phyloP scores from a whole-genome alignment of 1,284 basidiomycete genomes.

The Cutaneotrichosporon sp. region DNA sequence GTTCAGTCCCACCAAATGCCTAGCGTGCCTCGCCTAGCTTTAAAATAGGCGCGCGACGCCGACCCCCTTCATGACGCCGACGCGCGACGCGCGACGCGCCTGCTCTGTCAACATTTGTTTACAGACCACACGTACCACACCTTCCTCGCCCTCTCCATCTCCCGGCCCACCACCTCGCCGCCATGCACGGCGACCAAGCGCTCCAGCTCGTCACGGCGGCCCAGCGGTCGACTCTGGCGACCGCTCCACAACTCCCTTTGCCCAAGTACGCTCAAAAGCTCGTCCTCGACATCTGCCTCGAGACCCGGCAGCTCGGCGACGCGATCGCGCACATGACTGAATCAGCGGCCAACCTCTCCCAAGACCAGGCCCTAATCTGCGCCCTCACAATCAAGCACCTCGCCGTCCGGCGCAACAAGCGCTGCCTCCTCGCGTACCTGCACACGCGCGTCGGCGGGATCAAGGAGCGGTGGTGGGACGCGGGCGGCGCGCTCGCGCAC shows the following conservation, averaged over 20 bases:
- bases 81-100: too few relatives aligned
- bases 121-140: too few relatives aligned
- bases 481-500: constrained; percentile 85
- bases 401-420: constrained; percentile 84
- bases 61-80: too few relatives aligned
- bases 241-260: constrained; percentile 62
- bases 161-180: constrained; percentile 6
- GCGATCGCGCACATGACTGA: constrained; percentile 51
- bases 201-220: constrained; percentile 85
- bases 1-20: too few relatives aligned
- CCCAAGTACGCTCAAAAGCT: constrained; percentile 90
- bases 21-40: too few relatives aligned
- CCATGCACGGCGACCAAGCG: constrained; percentile 72
- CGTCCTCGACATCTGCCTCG: constrained; percentile 81
- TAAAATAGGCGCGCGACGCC: too few relatives aligned
- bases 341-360: constrained; percentile 41
- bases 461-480: constrained; percentile 84
- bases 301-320: constrained; percentile 79
- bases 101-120: constrained; percentile 1
- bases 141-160: neutral
- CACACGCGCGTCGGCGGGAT: constrained; percentile 77
- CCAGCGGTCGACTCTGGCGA: constrained; percentile 75
- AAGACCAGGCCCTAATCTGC: constrained; percentile 60
- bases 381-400: constrained; percentile 84
- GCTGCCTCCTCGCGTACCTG: constrained; percentile 91